Evolutionary conservation across 1,284 basidiomycete genomes (phyloP).

Genomic region (Anthracocystis walkeri): DNA sequence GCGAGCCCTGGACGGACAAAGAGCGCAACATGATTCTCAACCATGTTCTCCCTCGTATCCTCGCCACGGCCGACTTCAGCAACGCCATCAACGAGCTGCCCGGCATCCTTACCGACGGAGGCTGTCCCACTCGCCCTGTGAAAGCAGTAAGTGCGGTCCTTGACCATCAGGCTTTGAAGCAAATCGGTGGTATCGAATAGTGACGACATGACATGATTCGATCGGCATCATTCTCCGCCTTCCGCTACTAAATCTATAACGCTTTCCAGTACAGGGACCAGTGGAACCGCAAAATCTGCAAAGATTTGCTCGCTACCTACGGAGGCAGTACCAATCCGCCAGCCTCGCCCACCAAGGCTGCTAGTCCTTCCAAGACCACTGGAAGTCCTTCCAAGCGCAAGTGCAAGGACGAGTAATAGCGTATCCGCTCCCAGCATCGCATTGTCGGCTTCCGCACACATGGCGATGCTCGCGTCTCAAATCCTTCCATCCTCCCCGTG

Average conservation of each 20-base stretch:
- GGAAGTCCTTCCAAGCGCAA: conserved; percentile 31
- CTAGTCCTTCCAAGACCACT: neutral
- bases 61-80: conserved; percentile 11
- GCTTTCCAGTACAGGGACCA: conserved; percentile 17
- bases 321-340: neutral
- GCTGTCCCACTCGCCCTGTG: conserved; percentile 5
- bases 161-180: neutral
- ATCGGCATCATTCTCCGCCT: neutral
- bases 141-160: conserved; percentile 9
- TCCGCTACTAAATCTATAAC: neutral
- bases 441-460: neutral
- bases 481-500: neutral
- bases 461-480: conserved; percentile 10
- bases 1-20: conserved; percentile 27
- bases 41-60: conserved; percentile 25
- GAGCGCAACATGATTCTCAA: conserved; percentile 29
- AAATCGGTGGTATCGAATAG: neutral
- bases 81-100: conserved; percentile 12
- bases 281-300: conserved; percentile 33
- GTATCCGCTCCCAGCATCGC: neutral
- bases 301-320: conserved; percentile 26
- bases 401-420: conserved; percentile 7
- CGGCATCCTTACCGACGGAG: conserved; percentile 12
- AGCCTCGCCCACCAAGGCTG: conserved; percentile 3
- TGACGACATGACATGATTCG: neutral